Evolutionary conservation across 768 basidiomycete genomes (phyloP).

Genomic region (Termitomyces sp.): DNA sequence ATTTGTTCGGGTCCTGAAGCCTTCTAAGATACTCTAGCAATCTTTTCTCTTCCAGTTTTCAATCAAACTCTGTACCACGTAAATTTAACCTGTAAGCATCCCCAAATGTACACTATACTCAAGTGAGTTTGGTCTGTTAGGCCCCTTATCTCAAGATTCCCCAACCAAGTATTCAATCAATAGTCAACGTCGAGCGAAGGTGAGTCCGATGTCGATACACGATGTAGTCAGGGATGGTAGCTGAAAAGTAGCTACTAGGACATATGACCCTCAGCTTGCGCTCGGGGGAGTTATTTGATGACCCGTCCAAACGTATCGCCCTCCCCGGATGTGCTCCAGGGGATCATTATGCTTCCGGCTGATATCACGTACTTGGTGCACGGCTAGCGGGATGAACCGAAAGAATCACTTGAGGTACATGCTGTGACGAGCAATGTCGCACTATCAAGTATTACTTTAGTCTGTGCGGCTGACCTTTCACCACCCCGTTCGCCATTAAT

Average conservation of each 20-base stretch:
- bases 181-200: neutral
- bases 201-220: neutral
- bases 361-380: neutral
- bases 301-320: neutral
- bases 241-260: neutral
- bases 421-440: neutral
- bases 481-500: neutral
- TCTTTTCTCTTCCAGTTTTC: neutral
- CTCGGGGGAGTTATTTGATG: neutral
- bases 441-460: neutral
- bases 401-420: neutral
- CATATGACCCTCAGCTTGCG: neutral
- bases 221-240: neutral
- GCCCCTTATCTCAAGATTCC: neutral
- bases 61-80: neutral
- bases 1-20: neutral
- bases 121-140: neutral
- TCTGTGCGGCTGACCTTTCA: neutral
- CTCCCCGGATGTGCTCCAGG: neutral
- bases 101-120: neutral
- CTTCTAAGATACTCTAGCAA: neutral
- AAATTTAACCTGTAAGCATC: neutral
- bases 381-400: neutral
- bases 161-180: neutral
- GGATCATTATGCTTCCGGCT: neutral